Evolutionary conservation across 2,329 filamentous ascomycete genomes (phyloP).

Genomic region (Nemania serpens): DNA sequence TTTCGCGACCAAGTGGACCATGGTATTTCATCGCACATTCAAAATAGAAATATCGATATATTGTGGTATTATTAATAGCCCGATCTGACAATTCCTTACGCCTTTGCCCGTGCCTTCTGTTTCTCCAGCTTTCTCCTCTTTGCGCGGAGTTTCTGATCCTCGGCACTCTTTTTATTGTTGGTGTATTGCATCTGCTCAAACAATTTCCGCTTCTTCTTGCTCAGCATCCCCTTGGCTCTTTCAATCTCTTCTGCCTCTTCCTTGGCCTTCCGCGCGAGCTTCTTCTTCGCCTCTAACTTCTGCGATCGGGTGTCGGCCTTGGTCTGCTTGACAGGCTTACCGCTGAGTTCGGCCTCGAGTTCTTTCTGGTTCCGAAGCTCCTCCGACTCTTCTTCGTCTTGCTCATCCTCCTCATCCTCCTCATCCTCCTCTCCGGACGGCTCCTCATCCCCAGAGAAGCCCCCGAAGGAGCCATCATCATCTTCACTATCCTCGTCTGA

Average conservation of each 20-base stretch:
- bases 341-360: slow-evolving; percentile 87
- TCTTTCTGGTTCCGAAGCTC: slow-evolving; percentile 81
- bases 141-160: slow-evolving; percentile 81
- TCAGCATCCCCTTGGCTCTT: slow-evolving; percentile 96
- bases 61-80: slow-evolving; percentile 24
- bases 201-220: slow-evolving; percentile 95
- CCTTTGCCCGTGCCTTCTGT: slow-evolving; percentile 45
- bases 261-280: slow-evolving; percentile 70
- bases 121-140: slow-evolving; percentile 93
- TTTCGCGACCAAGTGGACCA: background rate
- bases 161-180: slow-evolving; percentile 89
- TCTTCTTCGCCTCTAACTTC: slow-evolving; percentile 73
- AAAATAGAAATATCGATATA: background rate
- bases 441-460: slow-evolving; percentile 57
- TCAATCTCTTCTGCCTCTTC: slow-evolving; percentile 87
- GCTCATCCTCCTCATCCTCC: slow-evolving; percentile 48
- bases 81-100: slow-evolving; percentile 21
- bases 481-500: slow-evolving; percentile 55
- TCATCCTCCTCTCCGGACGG: slow-evolving; percentile 46
- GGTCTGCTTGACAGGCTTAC: slow-evolving; percentile 62
- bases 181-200: slow-evolving; percentile 97
- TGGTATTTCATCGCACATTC: background rate
- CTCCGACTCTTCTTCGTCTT: slow-evolving; percentile 62
- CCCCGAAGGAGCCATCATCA: slow-evolving; percentile 50
- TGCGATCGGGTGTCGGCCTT: slow-evolving; percentile 59